Percentiles rank a stretch among this genome's conserved stretches.
Conservation (phyloP, 345 rosid genomes). For the Acer yangbiense region DNA sequence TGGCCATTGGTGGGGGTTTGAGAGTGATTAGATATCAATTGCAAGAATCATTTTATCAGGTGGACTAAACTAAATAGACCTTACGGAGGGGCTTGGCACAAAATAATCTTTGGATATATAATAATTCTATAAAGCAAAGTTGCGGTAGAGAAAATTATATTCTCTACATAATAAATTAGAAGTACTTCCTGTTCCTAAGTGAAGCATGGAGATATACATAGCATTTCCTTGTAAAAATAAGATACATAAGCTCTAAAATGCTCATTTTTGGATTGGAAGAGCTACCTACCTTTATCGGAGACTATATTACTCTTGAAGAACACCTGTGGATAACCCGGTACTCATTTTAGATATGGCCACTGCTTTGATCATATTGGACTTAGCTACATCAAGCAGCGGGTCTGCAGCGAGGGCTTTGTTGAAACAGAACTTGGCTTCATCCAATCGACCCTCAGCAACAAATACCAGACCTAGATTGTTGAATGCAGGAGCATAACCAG, state of each 20-base stretch:
- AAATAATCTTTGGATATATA: not conserved
- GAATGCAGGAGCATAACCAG: slow-evolving; percentile 93
- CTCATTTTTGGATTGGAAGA: not conserved
- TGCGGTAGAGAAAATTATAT: too few species aligned
- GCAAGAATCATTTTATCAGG: not conserved
- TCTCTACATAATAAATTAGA: not conserved
- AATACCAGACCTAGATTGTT: slow-evolving; percentile 95
- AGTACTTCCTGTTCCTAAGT: not conserved
- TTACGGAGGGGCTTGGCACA: not conserved
- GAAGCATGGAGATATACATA: not conserved
- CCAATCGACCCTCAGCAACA: slow-evolving; percentile 80
- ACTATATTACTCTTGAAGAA: slow-evolving; percentile 19
- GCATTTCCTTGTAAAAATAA: not conserved
- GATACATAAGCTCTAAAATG: not conserved
- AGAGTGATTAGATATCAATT: not conserved
- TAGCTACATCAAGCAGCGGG: slow-evolving; percentile 90
- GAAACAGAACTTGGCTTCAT: slow-evolving; percentile 88
- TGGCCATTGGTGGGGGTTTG: not conserved
- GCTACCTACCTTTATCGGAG: slow-evolving; percentile 9
- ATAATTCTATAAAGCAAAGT: not conserved
- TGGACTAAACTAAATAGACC: not conserved
- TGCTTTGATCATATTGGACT: slow-evolving; percentile 70
- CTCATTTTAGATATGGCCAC: slow-evolving; percentile 43
- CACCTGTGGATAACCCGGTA: slow-evolving; percentile 34
- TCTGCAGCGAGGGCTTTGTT: slow-evolving; percentile 71